Percentiles rank a stretch among this genome's conserved stretches.
phyloP scores from a whole-genome alignment of 768 basidiomycete species.

The Tulasnella sp. region DNA sequence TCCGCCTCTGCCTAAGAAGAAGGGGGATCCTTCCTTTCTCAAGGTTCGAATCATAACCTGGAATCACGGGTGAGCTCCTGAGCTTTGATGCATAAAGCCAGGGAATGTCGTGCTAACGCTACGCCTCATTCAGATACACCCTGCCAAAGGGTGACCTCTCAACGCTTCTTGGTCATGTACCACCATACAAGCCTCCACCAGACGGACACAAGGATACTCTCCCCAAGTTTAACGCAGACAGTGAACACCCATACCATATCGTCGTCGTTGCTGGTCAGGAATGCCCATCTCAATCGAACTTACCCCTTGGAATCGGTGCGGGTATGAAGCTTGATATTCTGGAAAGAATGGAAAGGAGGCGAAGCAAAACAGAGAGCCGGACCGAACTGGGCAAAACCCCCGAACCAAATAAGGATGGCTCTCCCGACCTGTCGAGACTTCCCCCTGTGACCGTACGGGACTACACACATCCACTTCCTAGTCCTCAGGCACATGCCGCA shows the following conservation, averaged over 20 bases:
- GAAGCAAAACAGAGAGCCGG: constrained; percentile 6
- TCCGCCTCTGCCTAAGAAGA: not conserved
- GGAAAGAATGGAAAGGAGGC: constrained; percentile 13
- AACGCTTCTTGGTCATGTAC: constrained; percentile 14
- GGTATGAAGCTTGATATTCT: constrained; percentile 15
- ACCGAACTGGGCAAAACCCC: not conserved
- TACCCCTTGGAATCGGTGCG: constrained; percentile 15
- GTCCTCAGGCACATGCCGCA: not conserved
- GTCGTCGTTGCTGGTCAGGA: constrained; percentile 19
- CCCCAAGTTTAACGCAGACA: constrained; percentile 14
- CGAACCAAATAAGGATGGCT: not conserved
- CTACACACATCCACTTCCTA: not conserved
- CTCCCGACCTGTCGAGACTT: not conserved
- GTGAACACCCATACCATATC: constrained; percentile 18
- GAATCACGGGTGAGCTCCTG: constrained; percentile 16
- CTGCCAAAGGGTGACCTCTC: constrained; percentile 17
- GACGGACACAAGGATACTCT: not conserved
- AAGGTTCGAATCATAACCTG: constrained; percentile 18
- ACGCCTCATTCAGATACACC: not conserved
- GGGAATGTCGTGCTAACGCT: not conserved
- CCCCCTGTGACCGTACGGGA: not conserved
- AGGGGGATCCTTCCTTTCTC: constrained; percentile 3
- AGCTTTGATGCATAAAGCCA: not conserved
- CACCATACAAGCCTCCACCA: constrained; percentile 10
- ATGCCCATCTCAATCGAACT: constrained; percentile 16